phyloP scores from a whole-genome alignment of 257 asterid species.

The Eucommia ulmoides region DNA sequence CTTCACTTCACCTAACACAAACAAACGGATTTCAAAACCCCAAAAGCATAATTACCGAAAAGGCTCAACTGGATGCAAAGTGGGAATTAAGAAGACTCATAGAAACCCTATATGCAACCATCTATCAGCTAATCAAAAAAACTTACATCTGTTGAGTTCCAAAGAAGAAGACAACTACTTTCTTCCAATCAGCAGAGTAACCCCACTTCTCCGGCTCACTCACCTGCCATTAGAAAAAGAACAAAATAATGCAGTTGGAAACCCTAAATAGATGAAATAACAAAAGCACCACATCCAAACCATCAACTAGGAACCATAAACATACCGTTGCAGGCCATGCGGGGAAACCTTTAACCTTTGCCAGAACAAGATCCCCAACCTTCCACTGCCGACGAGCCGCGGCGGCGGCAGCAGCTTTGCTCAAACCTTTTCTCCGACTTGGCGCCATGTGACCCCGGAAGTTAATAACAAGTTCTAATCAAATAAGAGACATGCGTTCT shows the following conservation, averaged over 20 bases:
- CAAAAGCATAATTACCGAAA: not conserved
- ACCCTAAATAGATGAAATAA: not conserved
- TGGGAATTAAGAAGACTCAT: too few relatives aligned
- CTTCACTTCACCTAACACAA: not conserved
- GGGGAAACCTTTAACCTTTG: constrained; percentile 87
- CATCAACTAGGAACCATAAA: not conserved
- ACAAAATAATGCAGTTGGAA: constrained; percentile 2
- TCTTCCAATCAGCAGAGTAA: constrained; percentile 59
- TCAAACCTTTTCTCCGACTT: constrained; percentile 54
- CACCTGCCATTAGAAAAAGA: constrained; percentile 43
- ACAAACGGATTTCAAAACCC: not conserved
- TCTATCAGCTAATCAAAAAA: too few relatives aligned
- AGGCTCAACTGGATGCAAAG: constrained; percentile 2
- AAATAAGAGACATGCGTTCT: constrained; percentile 12
- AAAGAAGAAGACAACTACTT: constrained; percentile 71
- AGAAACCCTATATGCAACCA: too few relatives aligned
- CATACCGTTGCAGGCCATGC: constrained; percentile 74
- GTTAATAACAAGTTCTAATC: constrained; percentile 12
- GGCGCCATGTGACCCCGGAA: constrained; percentile 54
- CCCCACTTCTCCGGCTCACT: constrained; percentile 88
- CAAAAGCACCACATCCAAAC: not conserved
- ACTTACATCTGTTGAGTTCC: constrained; percentile 89
- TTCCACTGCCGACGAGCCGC: constrained; percentile 69
- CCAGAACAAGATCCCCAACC: constrained; percentile 90
- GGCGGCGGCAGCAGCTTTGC: constrained; percentile 56